phyloP scores from a whole-genome alignment of 352 stramenopile genomes.

The Phytophthora aleatoria region DNA sequence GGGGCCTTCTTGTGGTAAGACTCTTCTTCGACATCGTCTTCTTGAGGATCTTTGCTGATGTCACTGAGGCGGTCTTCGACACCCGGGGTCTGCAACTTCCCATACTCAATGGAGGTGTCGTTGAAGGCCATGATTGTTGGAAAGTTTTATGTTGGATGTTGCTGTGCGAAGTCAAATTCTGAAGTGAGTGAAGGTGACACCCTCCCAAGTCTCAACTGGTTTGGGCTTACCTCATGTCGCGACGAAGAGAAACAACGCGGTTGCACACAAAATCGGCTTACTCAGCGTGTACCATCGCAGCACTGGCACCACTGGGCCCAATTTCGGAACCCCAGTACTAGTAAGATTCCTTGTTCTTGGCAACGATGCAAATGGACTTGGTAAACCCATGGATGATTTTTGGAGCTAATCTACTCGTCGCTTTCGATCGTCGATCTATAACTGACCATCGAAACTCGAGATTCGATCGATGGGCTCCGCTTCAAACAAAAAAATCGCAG shows the following conservation, averaged over 20 bases:
- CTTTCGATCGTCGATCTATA: neutral
- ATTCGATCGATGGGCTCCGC: neutral
- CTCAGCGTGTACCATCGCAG: neutral
- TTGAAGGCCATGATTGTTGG: too few relatives aligned
- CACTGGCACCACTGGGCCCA: neutral
- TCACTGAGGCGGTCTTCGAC: too few relatives aligned
- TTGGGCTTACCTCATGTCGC: neutral
- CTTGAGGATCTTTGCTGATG: too few relatives aligned
- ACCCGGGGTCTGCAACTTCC: too few relatives aligned
- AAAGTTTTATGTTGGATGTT: neutral
- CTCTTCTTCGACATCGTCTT: too few relatives aligned
- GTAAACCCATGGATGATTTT: neutral
- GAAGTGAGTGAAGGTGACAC: conserved; percentile 12
- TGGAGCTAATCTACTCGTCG: neutral
- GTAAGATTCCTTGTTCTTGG: neutral
- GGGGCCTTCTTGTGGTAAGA: too few relatives aligned
- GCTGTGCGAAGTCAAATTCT: conserved; percentile 10
- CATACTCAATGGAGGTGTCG: too few relatives aligned
- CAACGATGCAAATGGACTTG: neutral
- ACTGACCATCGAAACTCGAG: conserved; percentile 1
- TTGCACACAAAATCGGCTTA: too few relatives aligned
- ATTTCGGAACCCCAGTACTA: neutral
- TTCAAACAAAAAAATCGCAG: too few relatives aligned
- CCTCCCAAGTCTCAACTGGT: neutral
- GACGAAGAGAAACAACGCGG: too few relatives aligned